Conservation (phyloP, 2,329 filamentous ascomycete genomes). For the Scleromitrula shiraiana region DNA sequence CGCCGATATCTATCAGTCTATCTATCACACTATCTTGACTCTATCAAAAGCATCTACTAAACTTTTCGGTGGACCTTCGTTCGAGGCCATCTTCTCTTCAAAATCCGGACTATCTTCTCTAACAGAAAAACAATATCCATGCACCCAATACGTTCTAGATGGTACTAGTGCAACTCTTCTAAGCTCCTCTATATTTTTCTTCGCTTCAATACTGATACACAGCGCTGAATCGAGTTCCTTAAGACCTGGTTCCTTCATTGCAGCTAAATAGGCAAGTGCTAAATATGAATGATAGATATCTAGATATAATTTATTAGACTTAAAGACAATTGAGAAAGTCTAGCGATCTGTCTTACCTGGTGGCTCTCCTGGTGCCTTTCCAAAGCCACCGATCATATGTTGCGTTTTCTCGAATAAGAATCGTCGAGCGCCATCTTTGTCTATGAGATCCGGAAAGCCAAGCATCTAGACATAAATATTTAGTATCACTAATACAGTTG, state of each 20-base stretch:
- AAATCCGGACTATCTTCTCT: constrained; percentile 22
- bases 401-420: constrained; percentile 84
- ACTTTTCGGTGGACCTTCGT: constrained; percentile 11
- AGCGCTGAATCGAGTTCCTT: constrained; percentile 66
- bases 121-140: constrained; percentile 23
- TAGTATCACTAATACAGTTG: constrained; percentile 15
- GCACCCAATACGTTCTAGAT: constrained; percentile 18
- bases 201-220: constrained; percentile 61
- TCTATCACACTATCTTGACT: constrained; percentile 3
- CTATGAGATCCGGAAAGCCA: constrained; percentile 47
- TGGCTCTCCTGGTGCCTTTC: constrained; percentile 59
- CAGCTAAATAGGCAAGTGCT: constrained; percentile 70
- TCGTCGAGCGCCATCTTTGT: constrained; percentile 52
- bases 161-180: constrained; percentile 15
- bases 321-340: background rate
- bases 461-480: constrained; percentile 49
- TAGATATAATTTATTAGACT: constrained; percentile 20
- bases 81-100: constrained; percentile 15
- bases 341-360: constrained; percentile 48
- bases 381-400: constrained; percentile 75
- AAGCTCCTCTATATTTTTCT: constrained; percentile 37
- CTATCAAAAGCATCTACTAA: constrained; percentile 9
- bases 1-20: background rate
- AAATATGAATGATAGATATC: constrained; percentile 86
- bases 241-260: constrained; percentile 62